Evolutionary conservation across 306 rosid species (phyloP).

Genomic region (Comarum palustre): DNA sequence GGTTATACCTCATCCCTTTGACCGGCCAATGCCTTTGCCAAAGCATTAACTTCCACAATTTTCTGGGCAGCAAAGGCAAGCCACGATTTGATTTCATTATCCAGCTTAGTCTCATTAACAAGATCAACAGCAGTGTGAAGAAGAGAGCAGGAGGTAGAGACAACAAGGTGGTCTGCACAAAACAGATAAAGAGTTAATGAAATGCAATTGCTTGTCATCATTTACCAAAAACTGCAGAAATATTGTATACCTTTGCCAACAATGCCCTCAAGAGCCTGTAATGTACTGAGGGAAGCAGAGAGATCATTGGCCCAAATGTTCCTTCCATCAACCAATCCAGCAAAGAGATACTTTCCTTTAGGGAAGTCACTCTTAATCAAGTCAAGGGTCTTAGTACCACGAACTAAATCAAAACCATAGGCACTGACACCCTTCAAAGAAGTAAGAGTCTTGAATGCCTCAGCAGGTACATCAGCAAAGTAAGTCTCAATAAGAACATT

Average conservation of each 20-base stretch:
- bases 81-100: conserved; percentile 84
- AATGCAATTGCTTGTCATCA: conserved; percentile 3
- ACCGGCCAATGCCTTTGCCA: conserved; percentile 78
- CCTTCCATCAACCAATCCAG: conserved; percentile 95
- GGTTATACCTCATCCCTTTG: conserved; percentile 64
- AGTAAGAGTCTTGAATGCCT: conserved; percentile 74
- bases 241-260: conserved; percentile 68
- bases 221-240: conserved; percentile 18
- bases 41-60: conserved; percentile 76
- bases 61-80: conserved; percentile 94
- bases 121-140: conserved; percentile 95
- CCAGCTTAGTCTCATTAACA: conserved; percentile 82
- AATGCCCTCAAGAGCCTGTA: conserved; percentile 54
- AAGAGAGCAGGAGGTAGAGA: conserved; percentile 84
- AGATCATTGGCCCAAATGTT: conserved; percentile 95
- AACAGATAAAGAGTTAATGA: conserved; percentile 6
- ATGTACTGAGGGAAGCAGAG: conserved; percentile 53
- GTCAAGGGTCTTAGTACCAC: conserved; percentile 67
- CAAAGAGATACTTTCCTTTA: conserved; percentile 69
- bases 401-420: conserved; percentile 78
- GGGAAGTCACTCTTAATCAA: conserved; percentile 76
- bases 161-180: conserved; percentile 66
- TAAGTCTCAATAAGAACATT: conserved; percentile 75
- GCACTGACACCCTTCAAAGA: conserved; percentile 70
- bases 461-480: conserved; percentile 83